Percentiles rank a stretch among this genome's conserved stretches.
Evolutionary conservation across 2,329 filamentous ascomycete species (phyloP).

Genomic region (Pestalotiopsis fici): DNA sequence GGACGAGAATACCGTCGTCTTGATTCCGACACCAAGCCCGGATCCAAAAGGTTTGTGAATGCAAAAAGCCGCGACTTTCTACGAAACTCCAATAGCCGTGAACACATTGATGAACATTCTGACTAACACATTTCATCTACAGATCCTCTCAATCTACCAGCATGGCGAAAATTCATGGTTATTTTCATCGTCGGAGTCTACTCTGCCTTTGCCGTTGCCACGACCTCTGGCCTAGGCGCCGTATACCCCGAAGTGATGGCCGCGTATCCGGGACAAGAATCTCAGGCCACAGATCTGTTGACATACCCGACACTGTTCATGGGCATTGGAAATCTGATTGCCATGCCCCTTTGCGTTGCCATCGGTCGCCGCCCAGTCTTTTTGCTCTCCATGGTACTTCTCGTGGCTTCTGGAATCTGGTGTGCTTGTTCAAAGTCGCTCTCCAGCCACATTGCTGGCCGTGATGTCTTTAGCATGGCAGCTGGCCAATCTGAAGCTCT

Average conservation of each 20-base stretch:
- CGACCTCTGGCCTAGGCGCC: conserved; percentile 12
- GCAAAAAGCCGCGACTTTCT: too few relatives aligned
- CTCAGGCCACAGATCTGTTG: conserved; percentile 23
- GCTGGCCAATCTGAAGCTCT: conserved; percentile 32
- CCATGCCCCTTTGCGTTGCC: conserved; percentile 33
- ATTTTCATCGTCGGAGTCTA: conserved; percentile 20
- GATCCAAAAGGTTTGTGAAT: conserved; percentile 19
- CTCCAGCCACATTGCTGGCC: conserved; percentile 25
- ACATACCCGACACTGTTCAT: conserved; percentile 30
- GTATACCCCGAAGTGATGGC: conserved; percentile 13
- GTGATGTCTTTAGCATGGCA: conserved; percentile 29
- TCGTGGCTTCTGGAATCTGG: conserved; percentile 25
- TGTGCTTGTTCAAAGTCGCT: conserved; percentile 22
- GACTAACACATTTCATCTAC: neutral
- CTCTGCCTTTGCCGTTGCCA: conserved; percentile 18
- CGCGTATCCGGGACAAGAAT: conserved; percentile 15
- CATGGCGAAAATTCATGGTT: conserved; percentile 23
- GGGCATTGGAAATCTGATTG: conserved; percentile 28
- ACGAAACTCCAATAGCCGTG: neutral
- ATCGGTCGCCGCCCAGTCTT: conserved; percentile 32
- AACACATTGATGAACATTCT: neutral
- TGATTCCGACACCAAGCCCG: conserved; percentile 21
- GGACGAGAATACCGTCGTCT: conserved; percentile 14
- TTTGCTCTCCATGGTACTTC: conserved; percentile 25
- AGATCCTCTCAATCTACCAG: conserved; percentile 27